Conservation (phyloP, 2,329 filamentous ascomycete species). For the Emergomyces pasteurianus region DNA sequence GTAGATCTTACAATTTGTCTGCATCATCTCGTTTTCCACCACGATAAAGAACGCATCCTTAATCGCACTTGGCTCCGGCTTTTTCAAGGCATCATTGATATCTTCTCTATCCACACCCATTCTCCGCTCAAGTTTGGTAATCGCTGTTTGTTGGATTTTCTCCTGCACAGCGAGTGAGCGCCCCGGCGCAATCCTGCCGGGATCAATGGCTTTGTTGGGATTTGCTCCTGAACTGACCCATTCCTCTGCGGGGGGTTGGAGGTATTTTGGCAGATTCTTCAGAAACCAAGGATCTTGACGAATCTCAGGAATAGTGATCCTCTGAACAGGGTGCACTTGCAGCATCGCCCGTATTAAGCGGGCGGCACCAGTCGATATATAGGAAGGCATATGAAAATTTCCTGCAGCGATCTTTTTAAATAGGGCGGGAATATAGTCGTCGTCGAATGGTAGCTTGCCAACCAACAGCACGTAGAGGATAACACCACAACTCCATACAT, state of each 20-base stretch:
- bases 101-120: constrained; percentile 96
- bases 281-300: constrained; percentile 89
- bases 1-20: constrained; percentile 65
- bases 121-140: constrained; percentile 89
- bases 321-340: constrained; percentile 85
- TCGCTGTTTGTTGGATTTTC: constrained; percentile 82
- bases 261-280: constrained; percentile 72
- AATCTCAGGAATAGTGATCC: constrained; percentile 89
- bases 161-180: constrained; percentile 70
- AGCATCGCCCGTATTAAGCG: constrained; percentile 80
- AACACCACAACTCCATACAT: constrained; percentile 65
- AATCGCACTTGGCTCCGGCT: constrained; percentile 90
- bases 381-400: constrained; percentile 82
- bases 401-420: constrained; percentile 97
- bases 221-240: constrained; percentile 92
- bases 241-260: constrained; percentile 78
- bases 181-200: constrained; percentile 66
- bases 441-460: constrained; percentile 76
- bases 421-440: constrained; percentile 92
- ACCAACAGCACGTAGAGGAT: constrained; percentile 56
- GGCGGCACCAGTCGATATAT: constrained; percentile 70
- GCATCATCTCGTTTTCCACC: constrained; percentile 94
- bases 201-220: constrained; percentile 79
- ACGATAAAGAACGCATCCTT: constrained; percentile 99
- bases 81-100: constrained; percentile 84